Evolutionary conservation across 139 green algal genomes (phyloP), one percentile per base, ranked within the genome.

Genomic region (Spirogloea muscicola): DNA sequence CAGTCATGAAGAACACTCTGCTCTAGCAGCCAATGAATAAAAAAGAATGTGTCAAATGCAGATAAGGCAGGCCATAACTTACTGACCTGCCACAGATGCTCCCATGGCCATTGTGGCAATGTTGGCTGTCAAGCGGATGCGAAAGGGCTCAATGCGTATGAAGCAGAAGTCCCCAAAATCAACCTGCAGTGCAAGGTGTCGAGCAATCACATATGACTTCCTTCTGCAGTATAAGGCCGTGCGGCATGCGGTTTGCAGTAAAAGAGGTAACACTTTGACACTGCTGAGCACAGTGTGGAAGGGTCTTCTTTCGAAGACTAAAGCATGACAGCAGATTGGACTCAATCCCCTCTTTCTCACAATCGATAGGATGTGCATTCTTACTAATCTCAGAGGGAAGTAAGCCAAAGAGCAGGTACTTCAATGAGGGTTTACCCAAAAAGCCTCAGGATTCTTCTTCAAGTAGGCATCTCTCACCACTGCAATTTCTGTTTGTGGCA

Each of bases 141-240:
- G 9, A n/a, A 44, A 9, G 48, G 65, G 65, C 13, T 36, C 18
- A 10, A 74, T 74, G 13, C 65, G 13, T 25, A 73, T 49, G 65
- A 74, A 74, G 33, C 52, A 9, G 49, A 74, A 74, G 36, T 74
- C 65, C 10, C 65, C 65, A 68, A 74, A 68, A 73, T 74, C 65
- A 10, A 74, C 59, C 59, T 68, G 59, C 59, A 57, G 39, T 21
- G 21, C 13, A 65, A 16, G 57, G 18, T 36, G 27, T 13, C 27
- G 29, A 13, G 13, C 13, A 55, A 41, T 41, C 57, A 36, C 13
- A 18, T 41, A 13, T 65, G 29, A 65, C 13, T 13, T 65, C 27
- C 57, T 55, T 21, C 44, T 13, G 44, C 44, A 13, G n/a, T 43
- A 66, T 66, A 33, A 18, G 7, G 51, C 13, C 9, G 51, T 29